phyloP scores from a whole-genome alignment of 2,329 filamentous ascomycete genomes.

The Ophiostoma ulmi region DNA sequence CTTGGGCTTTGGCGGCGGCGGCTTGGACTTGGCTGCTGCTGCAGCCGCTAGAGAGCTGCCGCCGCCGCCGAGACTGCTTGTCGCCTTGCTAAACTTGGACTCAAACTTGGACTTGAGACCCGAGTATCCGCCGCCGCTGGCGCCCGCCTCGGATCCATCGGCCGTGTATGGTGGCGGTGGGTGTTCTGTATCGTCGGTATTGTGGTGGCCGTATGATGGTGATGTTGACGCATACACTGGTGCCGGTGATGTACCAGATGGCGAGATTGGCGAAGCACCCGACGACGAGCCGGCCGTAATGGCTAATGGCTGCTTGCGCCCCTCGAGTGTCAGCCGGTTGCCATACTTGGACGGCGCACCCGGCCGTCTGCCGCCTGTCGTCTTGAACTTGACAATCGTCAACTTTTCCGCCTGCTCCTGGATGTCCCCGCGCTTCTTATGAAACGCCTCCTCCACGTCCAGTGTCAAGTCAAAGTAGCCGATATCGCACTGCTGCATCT shows the following conservation, averaged over 20 bases:
- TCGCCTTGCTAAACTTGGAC: constrained; percentile 9
- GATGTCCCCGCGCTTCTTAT: constrained; percentile 81
- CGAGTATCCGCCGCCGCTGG: constrained; percentile 30
- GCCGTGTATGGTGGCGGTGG: constrained; percentile 69
- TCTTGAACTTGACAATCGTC: constrained; percentile 85
- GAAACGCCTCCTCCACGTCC: constrained; percentile 87
- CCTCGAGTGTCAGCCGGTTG: constrained; percentile 47
- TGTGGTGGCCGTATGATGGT: constrained; percentile 25
- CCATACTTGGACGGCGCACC: constrained; percentile 48
- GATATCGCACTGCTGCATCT: constrained; percentile 96
- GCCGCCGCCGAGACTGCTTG: constrained; percentile 16
- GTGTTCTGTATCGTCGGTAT: constrained; percentile 37
- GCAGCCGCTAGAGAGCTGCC: constrained; percentile 39
- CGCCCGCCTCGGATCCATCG: constrained; percentile 34
- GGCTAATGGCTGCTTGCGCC: constrained; percentile 43
- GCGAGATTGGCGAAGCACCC: constrained; percentile 13
- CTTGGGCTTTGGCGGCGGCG: constrained; percentile 60
- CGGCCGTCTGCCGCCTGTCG: constrained; percentile 64
- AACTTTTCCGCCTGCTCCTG: constrained; percentile 80
- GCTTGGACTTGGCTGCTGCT: constrained; percentile 58
- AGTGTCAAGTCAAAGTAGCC: constrained; percentile 92
- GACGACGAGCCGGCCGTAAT: constrained; percentile 47
- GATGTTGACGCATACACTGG: not conserved
- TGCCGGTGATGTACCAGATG: constrained; percentile 2
- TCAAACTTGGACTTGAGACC: constrained; percentile 13